Base-by-base conservation (phyloP, 352 stramenopile genomes). In the Phytophthora europaea region DNA sequence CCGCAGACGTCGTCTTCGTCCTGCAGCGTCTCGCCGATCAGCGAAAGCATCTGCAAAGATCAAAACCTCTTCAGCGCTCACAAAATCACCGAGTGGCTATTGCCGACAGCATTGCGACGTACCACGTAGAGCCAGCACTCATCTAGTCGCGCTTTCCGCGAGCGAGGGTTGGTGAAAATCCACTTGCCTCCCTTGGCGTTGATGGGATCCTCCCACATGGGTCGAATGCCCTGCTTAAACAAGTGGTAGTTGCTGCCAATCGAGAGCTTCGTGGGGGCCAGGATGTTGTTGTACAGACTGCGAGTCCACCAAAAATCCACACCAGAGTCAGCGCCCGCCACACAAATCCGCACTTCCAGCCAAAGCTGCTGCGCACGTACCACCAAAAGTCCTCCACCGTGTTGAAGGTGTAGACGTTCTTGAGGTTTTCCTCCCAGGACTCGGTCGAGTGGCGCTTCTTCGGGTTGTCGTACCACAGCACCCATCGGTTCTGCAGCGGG, bases 351-450 rank as follows among this genome's bases (percentile, higher is more conserved):
- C 50, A 43, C 18, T 26, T 23, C 18, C 47, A 13, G 47, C 47
- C 6, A 31, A 18, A 26, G 5, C 47, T 31, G 10, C 47, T 18
- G 20, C 47, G 20, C 4, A 8, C 88, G 69, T 79, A 94, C 76
- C 92, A 97, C 97, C 97, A 99, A 87, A 99, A 99, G 82, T 98
- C 93, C 76, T 99, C 95, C 61, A 99, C 95, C 22, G 93, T 98
- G 78, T 94, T 89, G 78, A 99, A 99, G 56, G 93, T 95, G 87
- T 91, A 98, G 59, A 98, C 89, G 61, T 94, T 93, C 78, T 97
- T 97, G 56, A 98, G 83, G 75, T 96, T 97, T 56, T 95, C 88
- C 74, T 96, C 90, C 90, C 90, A 97, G 22, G 84, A 91, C 75
- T 97, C 89, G 73, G 72, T 92, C 76, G 89, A 90, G 73, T 94